Percentiles rank a stretch among this genome's conserved stretches.
Conservation (phyloP, 2,329 filamentous ascomycete genomes). For the Lasiodiplodia citricola region DNA sequence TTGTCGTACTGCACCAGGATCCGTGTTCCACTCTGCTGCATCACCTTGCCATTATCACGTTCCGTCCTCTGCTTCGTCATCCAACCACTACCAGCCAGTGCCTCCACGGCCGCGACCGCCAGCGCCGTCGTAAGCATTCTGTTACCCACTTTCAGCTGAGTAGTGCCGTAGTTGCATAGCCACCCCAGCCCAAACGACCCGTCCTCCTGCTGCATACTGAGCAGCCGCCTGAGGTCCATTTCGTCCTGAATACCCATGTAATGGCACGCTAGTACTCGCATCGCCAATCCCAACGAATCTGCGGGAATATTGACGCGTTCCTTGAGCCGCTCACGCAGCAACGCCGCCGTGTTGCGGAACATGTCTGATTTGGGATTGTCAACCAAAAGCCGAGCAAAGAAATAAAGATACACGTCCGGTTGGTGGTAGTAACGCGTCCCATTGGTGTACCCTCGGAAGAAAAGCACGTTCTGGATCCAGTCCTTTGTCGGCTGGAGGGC, state of each 20-base stretch:
- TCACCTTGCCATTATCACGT: not conserved
- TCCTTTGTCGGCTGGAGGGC: slow-evolving; percentile 34
- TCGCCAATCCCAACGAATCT: slow-evolving; percentile 36
- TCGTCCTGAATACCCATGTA: slow-evolving; percentile 32
- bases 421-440: slow-evolving; percentile 42
- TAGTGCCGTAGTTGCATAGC: slow-evolving; percentile 33
- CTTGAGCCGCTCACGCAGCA: slow-evolving; percentile 33
- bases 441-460: slow-evolving; percentile 36
- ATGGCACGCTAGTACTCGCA: slow-evolving; percentile 39
- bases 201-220: slow-evolving; percentile 39
- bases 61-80: not conserved
- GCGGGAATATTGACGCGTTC: slow-evolving; percentile 35
- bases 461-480: slow-evolving; percentile 32
- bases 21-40: not conserved
- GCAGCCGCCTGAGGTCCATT: slow-evolving; percentile 31
- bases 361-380: slow-evolving; percentile 32
- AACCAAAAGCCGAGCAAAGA: slow-evolving; percentile 35
- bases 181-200: slow-evolving; percentile 43
- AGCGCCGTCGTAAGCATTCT: slow-evolving; percentile 33
- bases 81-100: not conserved
- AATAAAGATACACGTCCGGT: slow-evolving; percentile 42
- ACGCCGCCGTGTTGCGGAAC: slow-evolving; percentile 31
- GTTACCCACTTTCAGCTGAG: slow-evolving; percentile 32
- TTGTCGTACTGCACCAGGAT: not conserved
- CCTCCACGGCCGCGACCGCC: slow-evolving; percentile 33